A percentile compares a stretch with the other conserved stretches of the same genome.
These are phyloP conservation scores for Hymenoscyphus fraxineus DNA, from an alignment of 2,329 filamentous ascomycete species.

Conservation along the genomic window DNA sequence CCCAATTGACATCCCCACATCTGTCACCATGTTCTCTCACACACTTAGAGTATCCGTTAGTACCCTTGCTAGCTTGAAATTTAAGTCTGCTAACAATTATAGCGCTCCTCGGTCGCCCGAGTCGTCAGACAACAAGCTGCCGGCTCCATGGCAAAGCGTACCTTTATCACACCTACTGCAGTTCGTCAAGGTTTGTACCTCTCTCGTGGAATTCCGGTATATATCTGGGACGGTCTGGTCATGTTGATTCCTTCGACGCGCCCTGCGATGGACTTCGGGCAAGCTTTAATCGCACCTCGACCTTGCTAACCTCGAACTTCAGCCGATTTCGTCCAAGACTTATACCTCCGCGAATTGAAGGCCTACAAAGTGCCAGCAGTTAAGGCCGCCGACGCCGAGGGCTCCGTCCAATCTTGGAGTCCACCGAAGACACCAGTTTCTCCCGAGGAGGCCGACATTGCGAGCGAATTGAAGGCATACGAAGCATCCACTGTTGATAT, in stretches of 20 bases:
- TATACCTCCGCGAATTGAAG: conserved; percentile 95
- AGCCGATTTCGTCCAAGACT: conserved; percentile 97
- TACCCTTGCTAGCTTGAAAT: conserved; percentile 17
- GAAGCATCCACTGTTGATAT: conserved; percentile 92
- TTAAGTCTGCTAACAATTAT: conserved; percentile 22
- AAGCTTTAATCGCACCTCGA: not conserved
- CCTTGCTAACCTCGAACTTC: conserved; percentile 25
- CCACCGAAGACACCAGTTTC: conserved; percentile 77
- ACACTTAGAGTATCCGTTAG: conserved; percentile 36
- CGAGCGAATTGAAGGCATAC: conserved; percentile 88
- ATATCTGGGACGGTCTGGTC: not conserved
- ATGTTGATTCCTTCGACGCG: not conserved
- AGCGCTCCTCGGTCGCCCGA: conserved; percentile 37
- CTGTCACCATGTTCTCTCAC: conserved; percentile 36
- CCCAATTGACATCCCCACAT: conserved; percentile 32
- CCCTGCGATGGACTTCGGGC: not conserved
- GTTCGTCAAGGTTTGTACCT: conserved; percentile 34
- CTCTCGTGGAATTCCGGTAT: not conserved
- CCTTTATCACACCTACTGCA: conserved; percentile 36
- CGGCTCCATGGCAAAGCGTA: conserved; percentile 31
- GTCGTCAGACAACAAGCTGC: conserved; percentile 33
- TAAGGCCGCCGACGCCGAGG: conserved; percentile 84
- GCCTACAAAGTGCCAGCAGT: conserved; percentile 82
- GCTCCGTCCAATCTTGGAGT: conserved; percentile 84
- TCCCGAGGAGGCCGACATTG: conserved; percentile 91